A percentile compares a stretch with the other conserved stretches of the same genome.
Evolutionary conservation across 495 filamentous ascomycete species (phyloP).

Genomic region (Neurospora sp.): DNA sequence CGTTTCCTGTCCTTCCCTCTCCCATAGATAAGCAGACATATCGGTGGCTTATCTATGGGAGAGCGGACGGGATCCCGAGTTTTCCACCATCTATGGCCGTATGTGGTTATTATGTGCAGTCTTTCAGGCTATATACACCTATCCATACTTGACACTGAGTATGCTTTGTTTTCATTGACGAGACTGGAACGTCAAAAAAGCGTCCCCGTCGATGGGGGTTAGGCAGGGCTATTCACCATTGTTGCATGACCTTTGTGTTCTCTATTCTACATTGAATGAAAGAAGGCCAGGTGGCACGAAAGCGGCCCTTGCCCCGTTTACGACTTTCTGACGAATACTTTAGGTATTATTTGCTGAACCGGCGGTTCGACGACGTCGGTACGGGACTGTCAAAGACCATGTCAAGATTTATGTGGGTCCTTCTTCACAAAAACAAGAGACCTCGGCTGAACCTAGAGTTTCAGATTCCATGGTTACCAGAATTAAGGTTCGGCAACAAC

Average conservation of each 20-base stretch:
- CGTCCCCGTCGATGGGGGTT: neutral
- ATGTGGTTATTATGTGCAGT: neutral
- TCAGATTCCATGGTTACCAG: neutral
- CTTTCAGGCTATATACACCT: neutral
- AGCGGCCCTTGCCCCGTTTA: neutral
- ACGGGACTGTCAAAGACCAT: neutral
- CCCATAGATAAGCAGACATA: too few species aligned
- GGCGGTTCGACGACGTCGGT: neutral
- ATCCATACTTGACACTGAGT: accelerated
- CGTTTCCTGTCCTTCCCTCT: too few species aligned
- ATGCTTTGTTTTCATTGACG: too few species aligned
- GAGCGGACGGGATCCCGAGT: neutral
- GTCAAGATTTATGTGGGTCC: neutral
- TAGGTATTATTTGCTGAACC: neutral
- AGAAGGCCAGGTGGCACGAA: neutral
- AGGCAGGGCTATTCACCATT: too few species aligned
- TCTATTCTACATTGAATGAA: neutral
- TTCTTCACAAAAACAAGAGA: neutral
- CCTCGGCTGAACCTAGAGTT: neutral
- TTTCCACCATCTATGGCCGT: neutral
- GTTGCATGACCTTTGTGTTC: neutral
- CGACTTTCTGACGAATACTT: neutral
- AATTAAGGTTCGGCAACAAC: neutral
- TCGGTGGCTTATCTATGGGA: too few species aligned
- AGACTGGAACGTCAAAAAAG: too few species aligned